Evolutionary conservation across 495 filamentous ascomycete genomes (phyloP), one percentile per base, ranked within the genome.

Genomic region (Amphirosellinia nigrospora): DNA sequence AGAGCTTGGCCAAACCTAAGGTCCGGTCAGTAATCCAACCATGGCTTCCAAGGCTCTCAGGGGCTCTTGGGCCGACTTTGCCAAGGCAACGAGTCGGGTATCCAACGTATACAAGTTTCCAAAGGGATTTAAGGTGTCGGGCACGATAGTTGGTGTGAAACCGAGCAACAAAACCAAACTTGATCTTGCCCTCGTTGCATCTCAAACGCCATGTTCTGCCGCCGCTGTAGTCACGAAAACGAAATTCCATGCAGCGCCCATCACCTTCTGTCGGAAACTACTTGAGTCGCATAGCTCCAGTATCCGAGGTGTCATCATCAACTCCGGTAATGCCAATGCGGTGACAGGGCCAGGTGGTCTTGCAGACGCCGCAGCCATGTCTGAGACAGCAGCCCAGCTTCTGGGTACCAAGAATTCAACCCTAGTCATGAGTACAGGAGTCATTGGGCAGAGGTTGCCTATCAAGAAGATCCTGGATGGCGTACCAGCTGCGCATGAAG

Each of bases 161-260:
- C 88, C 94, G 0, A 88, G 88, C 62, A 98, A 98, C 81, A 97
- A 89, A 36, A 90, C 88, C 52, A 92, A 92, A 75, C 93, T 94
- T 16, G 96, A 99, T 76, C 86, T 99, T 48, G 93, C 94, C 23
- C 85, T 99, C 62, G 86, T 99, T 69, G 88, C 90, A 26, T 98
- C 96, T 10, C 92, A 97, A 69, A 86, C 86, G 55, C 96, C 94
- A 38, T 97, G 94, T 80, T 88, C 93, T n/a, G 96, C 91, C 6
- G 94, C 94, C 2, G 95, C 94, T 4, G 96, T 98, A 13, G 96
- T 98, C 84, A 99, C 96, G 53, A 94, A 94, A 81, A 99, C 98
- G 84, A 96, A 94, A 80, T 99, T 98, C 82, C 94, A 97, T 78
- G 96, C 96, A 26, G 96, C 96, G 32, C 96, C 96, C 19, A 94